A percentile compares a stretch with the other conserved stretches of the same genome.
Evolutionary conservation across 2,329 filamentous ascomycete species (phyloP).

Genomic region (Chrysosporium queenslandicum): DNA sequence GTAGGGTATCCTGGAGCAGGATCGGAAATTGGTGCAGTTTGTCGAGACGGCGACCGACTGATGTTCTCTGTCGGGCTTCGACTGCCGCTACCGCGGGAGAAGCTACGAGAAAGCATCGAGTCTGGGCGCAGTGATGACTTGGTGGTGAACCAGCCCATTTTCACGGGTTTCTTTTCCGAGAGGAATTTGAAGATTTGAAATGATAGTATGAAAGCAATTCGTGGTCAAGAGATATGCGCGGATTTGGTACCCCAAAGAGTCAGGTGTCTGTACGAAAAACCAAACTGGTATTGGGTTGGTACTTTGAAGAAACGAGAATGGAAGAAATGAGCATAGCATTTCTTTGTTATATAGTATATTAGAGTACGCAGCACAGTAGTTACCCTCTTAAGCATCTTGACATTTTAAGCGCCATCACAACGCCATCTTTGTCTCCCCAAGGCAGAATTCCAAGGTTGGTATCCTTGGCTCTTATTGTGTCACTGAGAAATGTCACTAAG

Average conservation of each 20-base stretch:
- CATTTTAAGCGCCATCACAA: too few species aligned
- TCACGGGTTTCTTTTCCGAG: background rate
- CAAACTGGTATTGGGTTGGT: too few species aligned
- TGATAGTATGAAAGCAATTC: background rate
- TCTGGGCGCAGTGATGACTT: constrained; percentile 5
- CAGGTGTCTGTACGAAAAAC: too few species aligned
- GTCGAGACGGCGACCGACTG: background rate
- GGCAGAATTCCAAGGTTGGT: too few species aligned
- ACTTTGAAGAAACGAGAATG: background rate
- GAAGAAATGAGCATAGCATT: background rate
- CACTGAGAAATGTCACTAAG: too few species aligned
- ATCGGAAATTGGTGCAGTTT: background rate
- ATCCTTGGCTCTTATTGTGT: too few species aligned
- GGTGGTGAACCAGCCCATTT: constrained; percentile 8
- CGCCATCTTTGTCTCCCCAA: too few species aligned
- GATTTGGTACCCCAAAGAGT: too few species aligned
- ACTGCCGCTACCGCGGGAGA: background rate
- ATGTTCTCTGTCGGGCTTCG: background rate
- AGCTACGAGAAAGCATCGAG: constrained; percentile 13
- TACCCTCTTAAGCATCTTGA: too few species aligned
- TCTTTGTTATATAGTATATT: background rate
- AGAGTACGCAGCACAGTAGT: too few species aligned
- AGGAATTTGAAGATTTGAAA: background rate
- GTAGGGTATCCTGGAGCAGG: background rate
- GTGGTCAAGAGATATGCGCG: background rate